A percentile compares a stretch with the other conserved stretches of the same genome.
Evolutionary conservation across 495 filamentous ascomycete species (phyloP).

Genomic region (Aspergillus nidulans): DNA sequence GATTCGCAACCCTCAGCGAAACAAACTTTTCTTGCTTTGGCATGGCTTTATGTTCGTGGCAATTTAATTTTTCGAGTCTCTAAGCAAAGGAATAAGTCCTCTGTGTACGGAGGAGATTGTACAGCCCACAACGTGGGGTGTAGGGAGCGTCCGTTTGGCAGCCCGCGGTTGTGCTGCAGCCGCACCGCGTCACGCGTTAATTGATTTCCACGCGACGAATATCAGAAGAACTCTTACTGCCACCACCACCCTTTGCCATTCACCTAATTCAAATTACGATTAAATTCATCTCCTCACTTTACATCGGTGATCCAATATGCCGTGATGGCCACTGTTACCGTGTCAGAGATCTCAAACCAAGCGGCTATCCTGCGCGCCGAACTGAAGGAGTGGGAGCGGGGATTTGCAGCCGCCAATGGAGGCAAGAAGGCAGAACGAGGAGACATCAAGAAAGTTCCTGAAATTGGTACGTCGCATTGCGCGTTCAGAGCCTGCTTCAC

Average conservation of each 20-base stretch:
- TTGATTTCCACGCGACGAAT: constrained; percentile 24
- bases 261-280: background rate
- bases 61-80: too few relatives aligned
- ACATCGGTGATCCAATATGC: constrained; percentile 13
- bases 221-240: background rate
- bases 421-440: constrained; percentile 75
- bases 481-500: background rate
- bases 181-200: constrained; percentile 20
- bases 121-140: too few relatives aligned
- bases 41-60: too few relatives aligned
- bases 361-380: constrained; percentile 56
- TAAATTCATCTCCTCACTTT: background rate
- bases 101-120: too few relatives aligned
- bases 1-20: too few relatives aligned
- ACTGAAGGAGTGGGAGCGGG: constrained; percentile 81
- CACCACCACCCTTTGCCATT: background rate
- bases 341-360: constrained; percentile 24
- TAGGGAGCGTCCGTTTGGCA: too few relatives aligned
- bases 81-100: too few relatives aligned
- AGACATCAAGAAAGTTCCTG: constrained; percentile 80
- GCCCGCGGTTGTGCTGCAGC: too few relatives aligned
- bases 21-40: too few relatives aligned
- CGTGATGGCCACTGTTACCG: constrained; percentile 30
- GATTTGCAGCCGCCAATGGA: constrained; percentile 62
- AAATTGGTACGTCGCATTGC: constrained; percentile 59